Evolutionary conservation across 1,284 basidiomycete species (phyloP).

Genomic region (Apiotrichum brassicae): DNA sequence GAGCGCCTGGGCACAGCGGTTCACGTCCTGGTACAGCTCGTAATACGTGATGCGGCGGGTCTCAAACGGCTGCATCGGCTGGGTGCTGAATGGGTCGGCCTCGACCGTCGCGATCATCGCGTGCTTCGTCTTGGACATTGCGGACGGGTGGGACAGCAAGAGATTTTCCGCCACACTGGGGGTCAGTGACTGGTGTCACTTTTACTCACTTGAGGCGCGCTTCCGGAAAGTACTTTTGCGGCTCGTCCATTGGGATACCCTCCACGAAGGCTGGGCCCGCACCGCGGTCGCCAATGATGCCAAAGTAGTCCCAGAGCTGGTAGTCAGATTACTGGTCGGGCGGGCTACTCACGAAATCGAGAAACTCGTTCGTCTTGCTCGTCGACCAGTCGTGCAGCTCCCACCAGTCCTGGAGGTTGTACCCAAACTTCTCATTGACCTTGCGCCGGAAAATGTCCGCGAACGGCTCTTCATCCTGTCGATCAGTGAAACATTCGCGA

Average conservation of each 20-base stretch:
- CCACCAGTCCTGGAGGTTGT: constrained; percentile 15
- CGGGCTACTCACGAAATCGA: constrained; percentile 7
- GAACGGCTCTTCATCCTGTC: constrained; percentile 16
- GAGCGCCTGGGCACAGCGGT: constrained; percentile 10
- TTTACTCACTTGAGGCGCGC: constrained; percentile 15
- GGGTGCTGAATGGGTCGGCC: constrained; percentile 8
- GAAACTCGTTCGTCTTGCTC: constrained; percentile 10
- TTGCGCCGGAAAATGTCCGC: constrained; percentile 14
- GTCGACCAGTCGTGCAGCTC: constrained; percentile 17
- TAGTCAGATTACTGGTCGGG: background rate
- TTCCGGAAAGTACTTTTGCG: constrained; percentile 14
- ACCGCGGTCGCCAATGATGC: constrained; percentile 15
- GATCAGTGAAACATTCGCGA: background rate
- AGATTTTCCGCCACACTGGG: constrained; percentile 18
- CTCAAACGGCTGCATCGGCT: constrained; percentile 14
- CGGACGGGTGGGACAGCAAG: constrained; percentile 12
- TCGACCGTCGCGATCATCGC: constrained; percentile 19
- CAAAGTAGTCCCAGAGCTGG: constrained; percentile 14
- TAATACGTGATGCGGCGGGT: constrained; percentile 18
- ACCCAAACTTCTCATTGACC: constrained; percentile 14
- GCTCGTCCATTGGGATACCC: constrained; percentile 17
- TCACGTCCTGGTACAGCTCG: constrained; percentile 19
- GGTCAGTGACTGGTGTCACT: background rate
- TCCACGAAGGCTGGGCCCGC: constrained; percentile 14
- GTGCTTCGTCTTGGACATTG: constrained; percentile 9